These are phyloP conservation scores for Pythium sp. DNA, from an alignment of 352 stramenopile species.

Conservation along the genomic window DNA sequence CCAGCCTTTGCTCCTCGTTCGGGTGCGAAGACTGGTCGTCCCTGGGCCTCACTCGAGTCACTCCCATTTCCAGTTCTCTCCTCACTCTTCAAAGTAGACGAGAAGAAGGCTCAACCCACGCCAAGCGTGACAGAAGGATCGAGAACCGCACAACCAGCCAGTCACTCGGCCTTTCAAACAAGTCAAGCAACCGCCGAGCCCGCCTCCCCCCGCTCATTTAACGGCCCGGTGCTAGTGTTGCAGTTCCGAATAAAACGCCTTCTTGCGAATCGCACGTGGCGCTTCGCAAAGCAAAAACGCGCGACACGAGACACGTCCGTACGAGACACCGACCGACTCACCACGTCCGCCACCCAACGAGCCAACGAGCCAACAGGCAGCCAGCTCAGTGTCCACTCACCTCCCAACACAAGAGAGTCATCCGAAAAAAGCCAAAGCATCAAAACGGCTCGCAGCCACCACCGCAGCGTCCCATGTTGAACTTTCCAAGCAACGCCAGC, in stretches of 20 bases:
- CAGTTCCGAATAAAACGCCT: not conserved
- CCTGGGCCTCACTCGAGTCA: not conserved
- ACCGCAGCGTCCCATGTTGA: conserved; percentile 17
- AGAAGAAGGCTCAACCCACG: not conserved
- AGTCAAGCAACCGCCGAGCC: not conserved
- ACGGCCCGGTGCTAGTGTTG: not conserved
- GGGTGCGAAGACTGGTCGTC: not conserved
- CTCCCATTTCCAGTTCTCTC: not conserved
- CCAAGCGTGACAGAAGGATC: not conserved
- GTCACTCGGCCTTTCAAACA: too few relatives aligned
- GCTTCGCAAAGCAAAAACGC: not conserved
- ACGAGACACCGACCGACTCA: not conserved
- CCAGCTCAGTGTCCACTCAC: not conserved
- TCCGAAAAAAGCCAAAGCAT: not conserved
- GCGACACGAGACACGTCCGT: not conserved
- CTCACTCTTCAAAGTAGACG: not conserved
- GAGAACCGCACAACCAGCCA: not conserved
- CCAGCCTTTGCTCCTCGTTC: not conserved
- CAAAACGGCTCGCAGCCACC: not conserved
- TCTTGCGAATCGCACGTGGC: not conserved
- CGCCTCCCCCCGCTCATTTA: not conserved
- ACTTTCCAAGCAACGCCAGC: not conserved
- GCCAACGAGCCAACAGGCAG: not conserved
- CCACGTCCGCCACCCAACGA: not conserved
- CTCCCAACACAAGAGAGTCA: not conserved